A percentile compares a stretch with the other conserved stretches of the same genome.
phyloP scores from a whole-genome alignment of 768 basidiomycete genomes.

The Suillus brevipes region DNA sequence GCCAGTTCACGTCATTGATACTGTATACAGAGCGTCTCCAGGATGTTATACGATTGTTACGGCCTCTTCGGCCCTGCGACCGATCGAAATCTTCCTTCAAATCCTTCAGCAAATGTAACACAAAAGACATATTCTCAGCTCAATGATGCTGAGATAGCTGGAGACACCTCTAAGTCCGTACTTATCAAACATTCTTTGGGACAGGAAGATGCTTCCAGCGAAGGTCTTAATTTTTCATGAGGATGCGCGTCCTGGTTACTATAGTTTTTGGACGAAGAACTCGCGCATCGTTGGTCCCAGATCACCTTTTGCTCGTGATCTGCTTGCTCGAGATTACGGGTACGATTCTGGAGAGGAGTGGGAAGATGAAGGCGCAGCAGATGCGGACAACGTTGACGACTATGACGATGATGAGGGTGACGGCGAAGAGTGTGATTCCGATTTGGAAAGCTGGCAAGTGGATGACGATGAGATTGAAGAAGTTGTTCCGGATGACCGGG shows the following conservation, averaged over 20 bases:
- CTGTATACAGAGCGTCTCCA: slow-evolving; percentile 12
- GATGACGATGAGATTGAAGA: slow-evolving; percentile 75
- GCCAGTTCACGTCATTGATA: slow-evolving; percentile 30
- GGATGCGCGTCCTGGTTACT: slow-evolving; percentile 89
- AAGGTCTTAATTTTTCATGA: slow-evolving; percentile 85
- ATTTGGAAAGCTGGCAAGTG: slow-evolving; percentile 42
- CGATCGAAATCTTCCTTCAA: slow-evolving; percentile 28
- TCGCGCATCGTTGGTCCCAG: slow-evolving; percentile 81
- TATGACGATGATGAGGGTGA: slow-evolving; percentile 69
- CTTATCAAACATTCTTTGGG: slow-evolving; percentile 59
- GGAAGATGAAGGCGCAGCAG: slow-evolving; percentile 81
- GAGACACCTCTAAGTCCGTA: slow-evolving; percentile 72
- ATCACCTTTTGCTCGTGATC: slow-evolving; percentile 78
- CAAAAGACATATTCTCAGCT: slow-evolving; percentile 62
- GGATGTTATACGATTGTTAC: slow-evolving; percentile 28
- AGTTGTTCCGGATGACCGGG: slow-evolving; percentile 40
- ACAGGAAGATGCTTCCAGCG: slow-evolving; percentile 63
- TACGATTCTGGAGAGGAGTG: slow-evolving; percentile 97
- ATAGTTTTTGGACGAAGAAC: slow-evolving; percentile 89
- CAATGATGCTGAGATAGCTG: slow-evolving; percentile 74
- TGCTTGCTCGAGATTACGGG: slow-evolving; percentile 77
- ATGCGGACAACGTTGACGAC: slow-evolving; percentile 73
- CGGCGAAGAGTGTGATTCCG: slow-evolving; percentile 50
- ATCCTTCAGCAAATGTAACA: slow-evolving; percentile 32
- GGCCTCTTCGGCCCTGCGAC: slow-evolving; percentile 24